Evolutionary conservation across 192 early-diverging fungal species (phyloP).

Genomic region (Diversispora eburnea): DNA sequence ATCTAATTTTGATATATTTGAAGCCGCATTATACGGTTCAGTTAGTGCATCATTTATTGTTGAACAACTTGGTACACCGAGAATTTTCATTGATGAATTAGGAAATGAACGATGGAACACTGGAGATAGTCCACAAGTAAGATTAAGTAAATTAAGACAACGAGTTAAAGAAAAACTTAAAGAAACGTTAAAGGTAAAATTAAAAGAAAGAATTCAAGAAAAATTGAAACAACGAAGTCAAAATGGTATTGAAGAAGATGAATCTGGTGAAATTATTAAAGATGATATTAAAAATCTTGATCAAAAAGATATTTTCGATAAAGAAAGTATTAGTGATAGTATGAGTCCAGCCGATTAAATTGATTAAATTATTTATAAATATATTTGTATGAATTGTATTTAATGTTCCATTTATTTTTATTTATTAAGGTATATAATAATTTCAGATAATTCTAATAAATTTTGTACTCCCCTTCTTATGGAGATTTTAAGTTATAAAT

Average conservation of each 20-base stretch:
- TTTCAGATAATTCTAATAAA: too few species aligned
- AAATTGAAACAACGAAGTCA: neutral
- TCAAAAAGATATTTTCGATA: neutral
- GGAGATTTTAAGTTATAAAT: too few species aligned
- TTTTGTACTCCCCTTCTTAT: too few species aligned
- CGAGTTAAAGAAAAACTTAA: constrained; percentile 4
- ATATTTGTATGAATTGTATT: too few species aligned
- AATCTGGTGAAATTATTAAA: neutral
- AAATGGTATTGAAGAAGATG: neutral
- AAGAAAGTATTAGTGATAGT: neutral
- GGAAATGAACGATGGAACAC: constrained; percentile 30
- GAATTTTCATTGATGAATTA: constrained; percentile 21
- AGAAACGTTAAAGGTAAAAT: constrained; percentile 9
- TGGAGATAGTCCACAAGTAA: constrained; percentile 14
- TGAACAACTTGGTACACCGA: constrained; percentile 43
- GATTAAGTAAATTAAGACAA: constrained; percentile 10
- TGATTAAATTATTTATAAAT: too few species aligned
- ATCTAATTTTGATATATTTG: constrained; percentile 32
- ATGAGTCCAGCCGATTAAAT: constrained; percentile 3
- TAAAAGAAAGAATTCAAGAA: constrained; percentile 13
- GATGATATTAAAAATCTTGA: neutral
- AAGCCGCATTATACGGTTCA: constrained; percentile 38
- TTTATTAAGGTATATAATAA: too few species aligned
- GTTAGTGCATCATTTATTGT: constrained; percentile 39
- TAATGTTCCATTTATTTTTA: too few species aligned